Evolutionary conservation across 2,329 filamentous ascomycete species (phyloP).

Genomic region (Ophiocordyceps camponoti-rufipedis): DNA sequence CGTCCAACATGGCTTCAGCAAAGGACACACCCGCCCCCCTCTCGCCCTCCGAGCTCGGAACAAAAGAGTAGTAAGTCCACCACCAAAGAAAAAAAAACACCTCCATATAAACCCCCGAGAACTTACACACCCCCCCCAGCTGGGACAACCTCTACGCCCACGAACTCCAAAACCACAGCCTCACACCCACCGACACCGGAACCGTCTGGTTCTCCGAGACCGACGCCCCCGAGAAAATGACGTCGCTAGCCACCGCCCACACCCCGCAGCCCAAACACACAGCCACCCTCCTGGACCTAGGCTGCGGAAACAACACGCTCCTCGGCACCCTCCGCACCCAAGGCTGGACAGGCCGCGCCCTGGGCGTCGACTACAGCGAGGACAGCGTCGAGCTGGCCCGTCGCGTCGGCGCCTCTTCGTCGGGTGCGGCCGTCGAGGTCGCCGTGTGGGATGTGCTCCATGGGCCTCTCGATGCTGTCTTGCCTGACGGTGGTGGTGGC

Average conservation of each 20-base stretch:
- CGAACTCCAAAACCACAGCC: constrained; percentile 52
- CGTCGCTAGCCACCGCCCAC: background rate
- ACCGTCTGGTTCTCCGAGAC: constrained; percentile 96
- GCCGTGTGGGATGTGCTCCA: constrained; percentile 45
- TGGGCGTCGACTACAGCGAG: constrained; percentile 78
- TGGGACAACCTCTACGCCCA: constrained; percentile 59
- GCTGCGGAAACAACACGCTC: constrained; percentile 85
- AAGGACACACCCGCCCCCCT: constrained; percentile 28
- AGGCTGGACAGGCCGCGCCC: constrained; percentile 47
- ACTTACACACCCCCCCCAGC: constrained; percentile 20
- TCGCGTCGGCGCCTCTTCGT: constrained; percentile 25
- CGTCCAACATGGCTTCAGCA: background rate
- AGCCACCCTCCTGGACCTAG: constrained; percentile 62
- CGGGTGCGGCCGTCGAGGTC: constrained; percentile 19
- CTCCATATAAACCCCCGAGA: background rate
- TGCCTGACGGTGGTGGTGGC: constrained; percentile 21
- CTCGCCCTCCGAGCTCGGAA: constrained; percentile 63
- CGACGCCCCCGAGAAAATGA: constrained; percentile 34
- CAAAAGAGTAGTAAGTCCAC: constrained; percentile 63
- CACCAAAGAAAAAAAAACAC: background rate
- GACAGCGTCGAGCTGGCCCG: constrained; percentile 57
- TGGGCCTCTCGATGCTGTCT: constrained; percentile 19
- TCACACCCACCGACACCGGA: constrained; percentile 61
- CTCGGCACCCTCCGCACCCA: constrained; percentile 59
- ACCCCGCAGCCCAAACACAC: background rate